Evolutionary conservation across 257 asterid species (phyloP).

Genomic region (Avicennia marina): DNA sequence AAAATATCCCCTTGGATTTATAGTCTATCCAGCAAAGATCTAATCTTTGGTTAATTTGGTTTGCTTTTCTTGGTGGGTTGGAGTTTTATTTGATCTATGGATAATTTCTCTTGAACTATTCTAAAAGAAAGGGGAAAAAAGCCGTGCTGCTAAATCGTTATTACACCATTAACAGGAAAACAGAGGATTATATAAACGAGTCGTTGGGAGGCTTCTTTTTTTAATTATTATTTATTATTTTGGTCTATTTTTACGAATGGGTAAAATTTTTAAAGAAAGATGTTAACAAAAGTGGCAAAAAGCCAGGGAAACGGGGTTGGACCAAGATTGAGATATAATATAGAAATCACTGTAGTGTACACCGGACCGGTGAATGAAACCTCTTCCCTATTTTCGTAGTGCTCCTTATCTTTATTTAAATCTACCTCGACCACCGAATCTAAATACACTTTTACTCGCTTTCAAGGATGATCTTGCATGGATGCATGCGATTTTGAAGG

Average conservation of each 20-base stretch:
- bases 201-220: too few relatives aligned
- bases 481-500: too few relatives aligned
- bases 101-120: background rate
- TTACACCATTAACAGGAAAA: background rate
- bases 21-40: conserved; percentile 11
- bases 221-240: too few relatives aligned
- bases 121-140: background rate
- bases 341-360: background rate
- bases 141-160: background rate
- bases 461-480: background rate
- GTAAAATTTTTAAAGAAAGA: conserved; percentile 10
- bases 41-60: conserved; percentile 21
- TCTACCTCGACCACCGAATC: too few relatives aligned
- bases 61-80: conserved; percentile 23
- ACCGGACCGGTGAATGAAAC: too few relatives aligned
- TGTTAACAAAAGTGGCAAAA: conserved; percentile 12
- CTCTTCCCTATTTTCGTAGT: too few relatives aligned
- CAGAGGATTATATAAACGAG: too few relatives aligned
- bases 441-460: conserved; percentile 8
- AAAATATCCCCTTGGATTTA: too few relatives aligned
- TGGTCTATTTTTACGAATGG: too few relatives aligned
- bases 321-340: conserved; percentile 21
- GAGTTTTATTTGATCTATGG: conserved; percentile 5
- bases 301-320: conserved; percentile 9
- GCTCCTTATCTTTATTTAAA: background rate